Conservation (phyloP, 164 flowering plant species). For the Kingdonia uniflora region DNA sequence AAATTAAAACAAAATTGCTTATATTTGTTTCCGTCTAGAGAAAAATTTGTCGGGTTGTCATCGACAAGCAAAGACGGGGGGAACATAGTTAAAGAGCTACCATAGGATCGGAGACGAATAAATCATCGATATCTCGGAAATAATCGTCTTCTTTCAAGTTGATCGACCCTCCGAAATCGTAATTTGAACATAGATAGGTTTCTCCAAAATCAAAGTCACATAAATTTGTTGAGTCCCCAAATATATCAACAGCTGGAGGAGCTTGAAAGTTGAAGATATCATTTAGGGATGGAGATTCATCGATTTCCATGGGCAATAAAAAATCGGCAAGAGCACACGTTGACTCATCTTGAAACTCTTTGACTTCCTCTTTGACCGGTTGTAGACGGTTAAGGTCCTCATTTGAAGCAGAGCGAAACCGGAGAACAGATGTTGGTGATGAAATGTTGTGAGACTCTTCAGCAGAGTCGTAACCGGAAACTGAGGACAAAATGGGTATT, state of each 20-base stretch:
- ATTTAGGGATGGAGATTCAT: no score
- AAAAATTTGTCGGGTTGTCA: neutral
- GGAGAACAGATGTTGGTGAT: conserved; percentile 69
- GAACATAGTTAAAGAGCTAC: neutral
- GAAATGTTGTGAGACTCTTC: conserved; percentile 41
- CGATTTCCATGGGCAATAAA: no score
- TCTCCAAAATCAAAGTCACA: conserved; percentile 12
- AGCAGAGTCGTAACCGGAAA: conserved; percentile 43
- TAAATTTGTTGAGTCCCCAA: no score
- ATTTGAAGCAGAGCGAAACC: conserved; percentile 9
- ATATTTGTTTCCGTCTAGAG: neutral
- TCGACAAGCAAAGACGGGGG: neutral
- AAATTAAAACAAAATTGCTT: neutral
- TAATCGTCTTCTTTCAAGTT: conserved; percentile 25
- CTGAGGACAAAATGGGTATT: no score
- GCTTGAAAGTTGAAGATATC: no score
- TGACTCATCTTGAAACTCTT: no score
- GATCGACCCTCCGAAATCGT: conserved; percentile 12
- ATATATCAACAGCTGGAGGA: no score
- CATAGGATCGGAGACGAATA: conserved; percentile 50
- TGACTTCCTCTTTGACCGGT: conserved; percentile 3
- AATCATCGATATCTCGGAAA: conserved; percentile 66
- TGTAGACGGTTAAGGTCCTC: neutral
- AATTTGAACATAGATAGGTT: conserved; percentile 12
- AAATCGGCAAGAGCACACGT: no score